Evolutionary conservation across 345 rosid species (phyloP), one percentile per base, ranked within the genome.

Genomic region (Arabis alpina): DNA sequence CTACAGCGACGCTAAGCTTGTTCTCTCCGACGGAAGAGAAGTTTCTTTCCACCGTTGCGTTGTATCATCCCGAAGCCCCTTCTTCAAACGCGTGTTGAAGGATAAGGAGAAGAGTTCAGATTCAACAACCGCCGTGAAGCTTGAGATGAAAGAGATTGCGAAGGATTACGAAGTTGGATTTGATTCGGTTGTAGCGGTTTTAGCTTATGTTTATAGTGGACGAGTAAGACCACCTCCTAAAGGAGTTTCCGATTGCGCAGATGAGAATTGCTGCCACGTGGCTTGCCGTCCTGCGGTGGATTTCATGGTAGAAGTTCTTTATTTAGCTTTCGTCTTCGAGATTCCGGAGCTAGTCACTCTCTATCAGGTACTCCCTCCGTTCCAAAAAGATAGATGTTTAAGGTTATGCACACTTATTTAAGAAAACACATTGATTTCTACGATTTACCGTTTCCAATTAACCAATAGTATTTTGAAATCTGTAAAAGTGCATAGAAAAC

Each of bases 41-140:
- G 75, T 92, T 8, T 48, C 84, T n/a, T 83, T 92, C 54, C 94
- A 92, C 81, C 87, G 96, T 13, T 89, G 92, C 81, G 76, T 92
- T 80, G 50, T 92, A 0, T 75, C 92, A 0, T 78, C 82, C 16
- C 83, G 98, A 75, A 86, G 86, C 59, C 74, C 82, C 7, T 82
- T 87, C 59, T 89, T 89, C 77, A 86, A 75, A 64, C 54, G 10
- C 66, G 74, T 76, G 37, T 85, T 92, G 25, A 9, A 53, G 54
- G 71, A 79, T 60, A 82, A 87, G 47, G 75, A 76, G 25, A 76
- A 42, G 2, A 28, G 62, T 23, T 28, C 74, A 32, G 4, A 36
- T 36, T 8, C 40, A 2, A 36, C 40, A 2, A 36, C 59, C n/a
- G 11, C 24, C 56, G 61, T 70, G 44, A 86, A 77, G 72, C 73